Evolutionary conservation across 257 asterid species (phyloP), one percentile per base, ranked within the genome.

Genomic region (Scutellaria minor): DNA sequence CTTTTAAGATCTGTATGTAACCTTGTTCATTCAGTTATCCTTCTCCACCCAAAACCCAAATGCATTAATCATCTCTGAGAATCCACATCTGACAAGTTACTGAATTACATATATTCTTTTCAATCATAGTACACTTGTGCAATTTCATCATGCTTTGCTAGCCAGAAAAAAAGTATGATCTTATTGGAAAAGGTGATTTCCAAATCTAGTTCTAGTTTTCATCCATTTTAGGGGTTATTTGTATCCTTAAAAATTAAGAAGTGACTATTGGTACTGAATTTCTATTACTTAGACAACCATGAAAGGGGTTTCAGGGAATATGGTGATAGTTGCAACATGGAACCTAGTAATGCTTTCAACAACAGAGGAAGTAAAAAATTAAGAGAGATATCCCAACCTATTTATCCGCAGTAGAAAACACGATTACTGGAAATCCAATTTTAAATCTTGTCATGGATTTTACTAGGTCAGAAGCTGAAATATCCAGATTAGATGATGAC

Each of bases 401-500:
- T 39, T 53, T 67, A 27, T 42, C 45, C 22, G 15, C 13, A 61
- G 20, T 10, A 24, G 27, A 22, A 27, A 66, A 42, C 41, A 39
- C 52, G 59, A 64, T 54, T 27, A 39, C 66, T 24, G 44, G 6
- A 69, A 53, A 56, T 67, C 64, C 53, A 41, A 64, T 46, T 71
- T 48, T 62, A 48, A 55, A 57, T 72, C 50, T 63, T 62, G 47
- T 51, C 31, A 47, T 54, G 62, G 54, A 47, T 61, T 62, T 64
- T 73, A 55, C 85, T 88, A 92, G 97, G 89, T 79, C 89, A 58
- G 91, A 84, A 74, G 85, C 81, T 71, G 95, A 89, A 62, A 48
- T 90, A 54, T 52, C 75, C 52, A 73, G 57, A 67, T 78, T 83
- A 57, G 92, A 92, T 79, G 83, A 77, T 46, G 91, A 82, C 44